Evolutionary conservation across 305 asterid genomes (phyloP).

Genomic region (Fraxinus latifolia): DNA sequence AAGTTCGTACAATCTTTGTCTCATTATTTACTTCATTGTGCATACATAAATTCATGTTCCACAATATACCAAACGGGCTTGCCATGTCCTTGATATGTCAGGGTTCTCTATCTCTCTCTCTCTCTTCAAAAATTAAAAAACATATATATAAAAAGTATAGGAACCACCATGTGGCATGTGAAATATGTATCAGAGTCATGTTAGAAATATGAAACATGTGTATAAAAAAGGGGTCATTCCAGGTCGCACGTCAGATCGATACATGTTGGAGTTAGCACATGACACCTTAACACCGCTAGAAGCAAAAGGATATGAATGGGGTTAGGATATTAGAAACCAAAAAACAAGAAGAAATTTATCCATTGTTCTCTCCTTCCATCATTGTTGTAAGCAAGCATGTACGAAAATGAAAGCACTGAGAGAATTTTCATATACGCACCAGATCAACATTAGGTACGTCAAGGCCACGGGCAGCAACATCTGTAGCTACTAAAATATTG

Average conservation of each 20-base stretch:
- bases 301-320: background rate
- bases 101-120: background rate
- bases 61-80: background rate
- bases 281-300: background rate
- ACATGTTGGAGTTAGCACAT: background rate
- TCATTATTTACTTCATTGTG: background rate
- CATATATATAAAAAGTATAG: background rate
- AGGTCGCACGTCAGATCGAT: background rate
- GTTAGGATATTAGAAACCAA: background rate
- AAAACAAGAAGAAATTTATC: background rate
- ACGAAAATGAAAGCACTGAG: constrained; percentile 9
- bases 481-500: constrained; percentile 76
- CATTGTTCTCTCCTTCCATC: constrained; percentile 1
- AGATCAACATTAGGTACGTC: constrained; percentile 98
- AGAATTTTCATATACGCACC: constrained; percentile 37
- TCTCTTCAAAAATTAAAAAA: background rate
- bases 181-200: background rate
- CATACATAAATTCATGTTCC: background rate
- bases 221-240: background rate
- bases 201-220: background rate
- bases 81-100: background rate
- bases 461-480: constrained; percentile 95
- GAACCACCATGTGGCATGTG: background rate
- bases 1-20: background rate
- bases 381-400: background rate